These are phyloP conservation scores for Datisca glomerata DNA, from an alignment of 306 rosid species.

Conservation along the genomic window DNA sequence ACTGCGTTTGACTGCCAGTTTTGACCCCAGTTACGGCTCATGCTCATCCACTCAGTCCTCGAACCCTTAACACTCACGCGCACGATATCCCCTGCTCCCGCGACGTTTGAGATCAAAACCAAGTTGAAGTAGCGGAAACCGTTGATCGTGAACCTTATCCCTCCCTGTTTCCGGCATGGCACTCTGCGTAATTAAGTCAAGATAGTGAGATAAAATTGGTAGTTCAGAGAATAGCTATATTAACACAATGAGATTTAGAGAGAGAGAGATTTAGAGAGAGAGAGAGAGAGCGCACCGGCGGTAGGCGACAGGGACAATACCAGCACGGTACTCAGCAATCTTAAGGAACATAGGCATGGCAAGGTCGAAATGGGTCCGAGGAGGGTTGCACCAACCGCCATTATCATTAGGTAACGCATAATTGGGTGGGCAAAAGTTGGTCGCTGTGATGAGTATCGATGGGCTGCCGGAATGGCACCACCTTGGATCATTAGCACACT, in stretches of 20 bases:
- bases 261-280: background rate
- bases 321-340: constrained; percentile 29
- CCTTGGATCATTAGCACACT: constrained; percentile 36
- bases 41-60: background rate
- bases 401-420: constrained; percentile 39
- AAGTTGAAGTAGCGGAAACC: background rate
- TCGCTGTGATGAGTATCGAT: constrained; percentile 40
- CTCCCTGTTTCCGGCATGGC: background rate
- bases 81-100: background rate
- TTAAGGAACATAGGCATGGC: constrained; percentile 48
- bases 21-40: constrained; percentile 1
- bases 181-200: background rate
- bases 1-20: background rate
- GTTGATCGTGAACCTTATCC: background rate
- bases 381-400: constrained; percentile 67
- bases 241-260: background rate
- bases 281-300: constrained; percentile 40
- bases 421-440: constrained; percentile 54
- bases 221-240: background rate
- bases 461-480: constrained; percentile 62
- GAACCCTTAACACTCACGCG: background rate
- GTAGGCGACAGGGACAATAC: constrained; percentile 48
- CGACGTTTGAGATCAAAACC: background rate
- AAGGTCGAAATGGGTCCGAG: constrained; percentile 44
- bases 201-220: background rate